These are phyloP conservation scores for Wickerhamiella vanderwaltii DNA, from an alignment of 805 yeast genomes.

Conservation along the genomic window DNA sequence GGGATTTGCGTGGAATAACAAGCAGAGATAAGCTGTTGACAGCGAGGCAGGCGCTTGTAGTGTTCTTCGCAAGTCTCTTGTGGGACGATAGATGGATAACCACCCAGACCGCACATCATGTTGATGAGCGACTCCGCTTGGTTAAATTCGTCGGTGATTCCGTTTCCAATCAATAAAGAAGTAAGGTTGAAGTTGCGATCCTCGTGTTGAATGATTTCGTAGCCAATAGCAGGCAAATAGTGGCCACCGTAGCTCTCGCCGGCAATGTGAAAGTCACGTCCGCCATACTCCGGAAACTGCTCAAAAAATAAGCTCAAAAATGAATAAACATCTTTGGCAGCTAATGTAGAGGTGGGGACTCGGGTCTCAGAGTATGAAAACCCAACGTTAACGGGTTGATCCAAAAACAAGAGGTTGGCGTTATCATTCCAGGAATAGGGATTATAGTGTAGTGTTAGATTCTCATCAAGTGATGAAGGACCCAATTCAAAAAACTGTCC, in stretches of 20 bases:
- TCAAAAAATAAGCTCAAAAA: constrained; percentile 79
- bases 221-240: constrained; percentile 74
- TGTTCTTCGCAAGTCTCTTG: constrained; percentile 70
- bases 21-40: constrained; percentile 58
- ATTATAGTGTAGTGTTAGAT: constrained; percentile 60
- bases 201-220: constrained; percentile 43
- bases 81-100: constrained; percentile 59
- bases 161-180: constrained; percentile 86
- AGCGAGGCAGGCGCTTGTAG: constrained; percentile 59
- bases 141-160: constrained; percentile 73
- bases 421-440: constrained; percentile 88
- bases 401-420: constrained; percentile 84
- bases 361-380: constrained; percentile 59
- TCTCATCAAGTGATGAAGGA: constrained; percentile 66
- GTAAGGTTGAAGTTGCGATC: constrained; percentile 59
- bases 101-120: constrained; percentile 92
- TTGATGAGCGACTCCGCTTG: constrained; percentile 77
- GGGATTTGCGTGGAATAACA: constrained; percentile 69
- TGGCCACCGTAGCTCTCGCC: constrained; percentile 98
- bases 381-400: constrained; percentile 93
- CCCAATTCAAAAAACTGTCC: constrained; percentile 92
- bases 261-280: constrained; percentile 65
- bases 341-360: constrained; percentile 33
- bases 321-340: constrained; percentile 81
- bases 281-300: constrained; percentile 66